Conservation (phyloP, 2,329 filamentous ascomycete species). For the Epichloe bromicola region DNA sequence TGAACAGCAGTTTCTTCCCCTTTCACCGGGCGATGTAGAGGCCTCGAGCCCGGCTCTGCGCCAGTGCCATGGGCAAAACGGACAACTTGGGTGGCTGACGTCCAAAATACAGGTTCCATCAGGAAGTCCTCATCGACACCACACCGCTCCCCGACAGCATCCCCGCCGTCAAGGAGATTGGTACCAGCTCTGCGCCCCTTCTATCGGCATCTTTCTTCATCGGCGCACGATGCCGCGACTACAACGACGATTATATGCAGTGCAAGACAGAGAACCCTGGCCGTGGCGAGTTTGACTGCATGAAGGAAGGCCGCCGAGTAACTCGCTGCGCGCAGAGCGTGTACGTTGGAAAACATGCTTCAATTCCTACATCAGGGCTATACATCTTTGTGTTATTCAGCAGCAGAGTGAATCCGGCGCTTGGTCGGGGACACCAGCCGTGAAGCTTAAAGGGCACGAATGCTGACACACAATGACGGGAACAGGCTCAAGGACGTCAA, state of each 20-base stretch:
- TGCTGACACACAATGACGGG: conserved; percentile 4
- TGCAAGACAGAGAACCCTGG: conserved; percentile 94
- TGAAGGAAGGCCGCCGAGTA: conserved; percentile 93
- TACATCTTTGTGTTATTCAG: neutral
- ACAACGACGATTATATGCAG: conserved; percentile 99
- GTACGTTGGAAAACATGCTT: conserved; percentile 41
- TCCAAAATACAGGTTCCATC: conserved; percentile 64
- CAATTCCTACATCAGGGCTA: neutral
- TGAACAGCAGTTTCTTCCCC: too few relatives aligned
- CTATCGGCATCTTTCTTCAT: conserved; percentile 94
- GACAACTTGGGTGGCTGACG: conserved; percentile 10
- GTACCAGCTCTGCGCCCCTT: conserved; percentile 82
- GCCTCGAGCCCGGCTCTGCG: neutral
- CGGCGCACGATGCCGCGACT: conserved; percentile 82
- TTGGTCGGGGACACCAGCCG: too few relatives aligned
- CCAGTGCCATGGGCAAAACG: neutral
- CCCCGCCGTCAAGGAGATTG: conserved; percentile 86
- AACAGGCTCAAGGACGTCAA: conserved; percentile 85
- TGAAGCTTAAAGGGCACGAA: neutral
- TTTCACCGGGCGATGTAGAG: neutral
- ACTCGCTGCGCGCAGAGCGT: conserved; percentile 94
- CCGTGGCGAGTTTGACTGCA: conserved; percentile 81
- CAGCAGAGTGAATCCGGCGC: too few relatives aligned
- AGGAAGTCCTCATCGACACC: conserved; percentile 85
- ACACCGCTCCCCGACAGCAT: conserved; percentile 87